Percentiles rank a stretch among this genome's conserved stretches.
These are phyloP conservation scores for Myriosclerotinia curreyana DNA, from an alignment of 2,329 filamentous ascomycete genomes.

Conservation along the genomic window DNA sequence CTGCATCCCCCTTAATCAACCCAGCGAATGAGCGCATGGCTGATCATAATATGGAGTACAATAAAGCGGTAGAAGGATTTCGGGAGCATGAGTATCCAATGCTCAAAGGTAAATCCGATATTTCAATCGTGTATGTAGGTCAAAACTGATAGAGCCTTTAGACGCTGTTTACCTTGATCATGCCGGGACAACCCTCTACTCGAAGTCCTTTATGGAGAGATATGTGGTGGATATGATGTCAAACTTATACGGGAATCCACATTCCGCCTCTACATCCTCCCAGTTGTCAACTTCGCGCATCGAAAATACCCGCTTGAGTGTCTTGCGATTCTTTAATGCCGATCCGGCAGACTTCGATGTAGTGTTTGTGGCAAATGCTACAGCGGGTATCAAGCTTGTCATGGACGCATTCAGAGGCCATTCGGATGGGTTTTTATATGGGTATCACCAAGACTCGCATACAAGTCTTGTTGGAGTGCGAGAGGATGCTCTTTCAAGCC, in stretches of 20 bases:
- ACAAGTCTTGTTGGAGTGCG: conserved; percentile 83
- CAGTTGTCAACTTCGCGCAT: conserved; percentile 71
- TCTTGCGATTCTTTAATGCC: conserved; percentile 76
- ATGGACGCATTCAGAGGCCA: conserved; percentile 70
- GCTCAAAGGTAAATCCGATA: conserved; percentile 54
- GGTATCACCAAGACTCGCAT: conserved; percentile 80
- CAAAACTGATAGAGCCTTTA: conserved; percentile 24
- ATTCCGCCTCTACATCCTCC: conserved; percentile 80
- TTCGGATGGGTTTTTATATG: conserved; percentile 72
- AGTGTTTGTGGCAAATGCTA: conserved; percentile 89
- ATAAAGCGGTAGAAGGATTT: conserved; percentile 56
- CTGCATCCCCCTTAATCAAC: conserved; percentile 22
- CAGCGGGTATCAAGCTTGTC: conserved; percentile 84
- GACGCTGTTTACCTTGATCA: conserved; percentile 73
- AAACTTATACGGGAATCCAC: conserved; percentile 85
- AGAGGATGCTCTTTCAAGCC: conserved; percentile 62
- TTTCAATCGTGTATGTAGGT: not conserved
- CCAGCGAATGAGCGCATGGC: conserved; percentile 25
- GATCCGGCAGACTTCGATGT: conserved; percentile 80
- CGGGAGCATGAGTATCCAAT: conserved; percentile 64
- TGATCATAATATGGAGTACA: conserved; percentile 45
- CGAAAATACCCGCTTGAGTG: conserved; percentile 69
- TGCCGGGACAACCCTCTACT: conserved; percentile 83
- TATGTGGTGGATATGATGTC: conserved; percentile 71
- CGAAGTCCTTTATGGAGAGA: conserved; percentile 74